Base-by-base conservation (phyloP, 2,329 filamentous ascomycete species). In the Ophiostoma populinum region DNA sequence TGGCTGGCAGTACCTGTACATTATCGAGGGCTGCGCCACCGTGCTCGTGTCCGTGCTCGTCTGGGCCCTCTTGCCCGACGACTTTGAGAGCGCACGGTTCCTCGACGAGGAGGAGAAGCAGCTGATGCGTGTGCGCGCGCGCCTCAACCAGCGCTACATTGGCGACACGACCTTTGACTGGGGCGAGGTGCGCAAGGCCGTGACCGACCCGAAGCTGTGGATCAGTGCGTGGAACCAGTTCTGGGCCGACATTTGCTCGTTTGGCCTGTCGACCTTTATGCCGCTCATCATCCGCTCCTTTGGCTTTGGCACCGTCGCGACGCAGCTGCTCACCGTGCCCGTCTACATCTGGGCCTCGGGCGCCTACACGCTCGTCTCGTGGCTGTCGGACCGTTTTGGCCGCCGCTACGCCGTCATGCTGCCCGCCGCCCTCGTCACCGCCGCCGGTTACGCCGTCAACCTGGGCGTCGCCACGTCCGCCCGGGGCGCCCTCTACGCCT, bases 301-400 rank as follows among this genome's bases (percentile, higher is more conserved):
- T 6, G 49, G 53, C 37, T 15, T 24, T 6, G 56, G 43, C 36
- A 16, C 28, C 6, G 35, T 28, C 15, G 19, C 35, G 16, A 32
- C 34, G 1, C 40, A 42, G 34, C 27, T 35, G 11, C 32, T 57
- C 3, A 55, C 52, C 3, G 48, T 57, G 2, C 55, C 55, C 0
- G 47, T 55, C 17, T 55, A 54, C 29, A 16, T 46, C 19, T 42
- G 46, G 31, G 45, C 45, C 7, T 24, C 52, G 1, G 40, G 46
- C 1, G 45, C 44, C 1, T 49, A 51, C 34, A 38, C 44, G 2
- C 36, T 43, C 45, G 41, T 48, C 12, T 48, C 49, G 9, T 44
- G 41, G 10, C 37, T 47, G 19, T 51, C 49, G 3, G 51, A 53
- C 36, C 41, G 42, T 15, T 72, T 28, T 72, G 62, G 27, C 13